Conservation (phyloP, 2,329 filamentous ascomycete genomes). For the Colletotrichum lentis region DNA sequence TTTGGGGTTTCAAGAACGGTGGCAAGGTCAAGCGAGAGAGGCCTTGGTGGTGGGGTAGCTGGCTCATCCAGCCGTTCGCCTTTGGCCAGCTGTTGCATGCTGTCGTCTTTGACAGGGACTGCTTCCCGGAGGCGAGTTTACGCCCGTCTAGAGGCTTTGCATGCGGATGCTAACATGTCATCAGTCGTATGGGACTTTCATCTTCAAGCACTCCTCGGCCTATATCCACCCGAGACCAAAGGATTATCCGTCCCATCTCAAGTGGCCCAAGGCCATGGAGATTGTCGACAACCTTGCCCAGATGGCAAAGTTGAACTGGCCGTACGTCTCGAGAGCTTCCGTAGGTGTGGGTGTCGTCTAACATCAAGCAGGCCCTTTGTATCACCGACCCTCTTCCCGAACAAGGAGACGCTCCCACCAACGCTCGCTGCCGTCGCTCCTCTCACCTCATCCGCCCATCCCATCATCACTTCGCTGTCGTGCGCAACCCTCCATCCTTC, state of each 20-base stretch:
- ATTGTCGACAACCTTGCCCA: constrained; percentile 83
- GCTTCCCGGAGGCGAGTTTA: constrained; percentile 67
- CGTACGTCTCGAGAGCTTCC: constrained; percentile 60
- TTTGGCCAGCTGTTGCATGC: constrained; percentile 81
- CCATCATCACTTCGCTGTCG: constrained; percentile 82
- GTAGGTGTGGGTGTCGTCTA: constrained; percentile 23
- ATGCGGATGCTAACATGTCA: constrained; percentile 7
- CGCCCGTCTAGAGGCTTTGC: background rate
- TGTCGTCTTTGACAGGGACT: constrained; percentile 79
- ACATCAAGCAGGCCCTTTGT: constrained; percentile 69
- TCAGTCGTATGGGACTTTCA: constrained; percentile 54
- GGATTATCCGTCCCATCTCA: constrained; percentile 69
- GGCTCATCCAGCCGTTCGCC: constrained; percentile 79
- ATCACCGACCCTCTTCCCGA: constrained; percentile 86
- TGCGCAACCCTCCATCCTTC: constrained; percentile 89
- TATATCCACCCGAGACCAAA: constrained; percentile 80
- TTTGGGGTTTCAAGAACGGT: constrained; percentile 67
- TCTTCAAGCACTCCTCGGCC: constrained; percentile 76
- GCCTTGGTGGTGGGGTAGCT: constrained; percentile 86
- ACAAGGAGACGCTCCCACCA: constrained; percentile 70
- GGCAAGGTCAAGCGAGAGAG: constrained; percentile 65
- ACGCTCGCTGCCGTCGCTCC: constrained; percentile 75
- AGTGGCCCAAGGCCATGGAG: constrained; percentile 79
- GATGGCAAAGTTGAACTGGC: constrained; percentile 85
- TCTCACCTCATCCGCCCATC: constrained; percentile 84